A percentile compares a stretch with the other conserved stretches of the same genome.
Evolutionary conservation across 129 eudicot genomes (phyloP).

Genomic region (Flaveria ramosissima): DNA sequence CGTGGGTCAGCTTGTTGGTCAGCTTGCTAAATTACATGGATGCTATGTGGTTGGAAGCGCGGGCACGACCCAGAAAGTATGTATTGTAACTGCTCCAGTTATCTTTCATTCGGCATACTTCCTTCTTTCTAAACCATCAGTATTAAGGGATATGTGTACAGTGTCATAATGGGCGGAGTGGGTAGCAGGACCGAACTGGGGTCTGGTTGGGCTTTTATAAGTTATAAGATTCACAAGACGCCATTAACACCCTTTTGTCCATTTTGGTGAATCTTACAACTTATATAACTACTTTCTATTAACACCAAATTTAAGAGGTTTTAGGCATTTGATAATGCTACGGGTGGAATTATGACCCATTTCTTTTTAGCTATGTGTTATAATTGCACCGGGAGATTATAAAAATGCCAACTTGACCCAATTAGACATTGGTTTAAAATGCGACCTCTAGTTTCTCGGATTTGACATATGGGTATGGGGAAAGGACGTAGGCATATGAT

Average conservation of each 20-base stretch:
- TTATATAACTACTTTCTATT: not conserved
- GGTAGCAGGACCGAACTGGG: too few relatives aligned
- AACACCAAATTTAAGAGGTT: not conserved
- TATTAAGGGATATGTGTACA: too few relatives aligned
- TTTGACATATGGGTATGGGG: not conserved
- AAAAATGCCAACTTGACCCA: not conserved
- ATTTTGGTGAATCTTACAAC: too few relatives aligned
- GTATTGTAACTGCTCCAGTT: conserved; percentile 14
- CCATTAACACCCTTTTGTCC: too few relatives aligned
- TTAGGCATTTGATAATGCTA: not conserved
- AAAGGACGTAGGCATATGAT: not conserved
- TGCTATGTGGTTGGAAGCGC: conserved; percentile 97
- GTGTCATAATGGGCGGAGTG: too few relatives aligned
- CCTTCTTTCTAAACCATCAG: too few relatives aligned
- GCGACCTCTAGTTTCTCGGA: not conserved
- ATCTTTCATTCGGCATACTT: not conserved
- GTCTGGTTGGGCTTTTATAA: too few relatives aligned
- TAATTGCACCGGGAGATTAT: not conserved
- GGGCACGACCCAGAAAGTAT: conserved; percentile 70
- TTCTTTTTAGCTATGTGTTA: not conserved
- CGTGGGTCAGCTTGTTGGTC: conserved; percentile 94
- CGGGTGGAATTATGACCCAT: not conserved
- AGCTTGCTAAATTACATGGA: conserved; percentile 83
- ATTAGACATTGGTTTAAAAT: not conserved
- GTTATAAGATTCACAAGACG: too few relatives aligned